phyloP scores from a whole-genome alignment of 1,139 yeast species.

The Diutina siamensis region DNA sequence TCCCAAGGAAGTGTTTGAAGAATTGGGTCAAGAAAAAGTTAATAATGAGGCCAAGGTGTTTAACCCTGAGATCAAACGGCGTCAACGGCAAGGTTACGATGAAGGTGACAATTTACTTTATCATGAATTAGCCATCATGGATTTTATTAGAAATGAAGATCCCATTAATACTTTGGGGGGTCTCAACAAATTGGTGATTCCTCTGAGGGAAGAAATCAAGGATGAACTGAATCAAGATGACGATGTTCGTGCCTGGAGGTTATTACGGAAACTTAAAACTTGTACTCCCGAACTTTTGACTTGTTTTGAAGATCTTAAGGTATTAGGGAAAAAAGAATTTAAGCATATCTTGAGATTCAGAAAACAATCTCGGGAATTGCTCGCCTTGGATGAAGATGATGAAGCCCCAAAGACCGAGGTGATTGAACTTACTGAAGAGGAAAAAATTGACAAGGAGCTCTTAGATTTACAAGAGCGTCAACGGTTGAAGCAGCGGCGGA shows the following conservation, averaged over 20 bases:
- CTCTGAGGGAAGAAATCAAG: conserved; percentile 4
- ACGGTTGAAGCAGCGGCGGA: conserved; percentile 59
- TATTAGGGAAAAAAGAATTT: conserved; percentile 88
- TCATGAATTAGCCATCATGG: conserved; percentile 65
- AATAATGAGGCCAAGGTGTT: conserved; percentile 87
- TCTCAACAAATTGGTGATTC: conserved; percentile 38
- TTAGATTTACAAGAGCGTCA: conserved; percentile 63
- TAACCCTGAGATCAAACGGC: conserved; percentile 82
- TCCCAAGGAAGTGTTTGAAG: conserved; percentile 90
- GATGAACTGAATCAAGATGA: conserved; percentile 45
- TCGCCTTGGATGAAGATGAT: conserved; percentile 49
- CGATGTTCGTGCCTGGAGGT: conserved; percentile 42
- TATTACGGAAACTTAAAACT: conserved; percentile 56
- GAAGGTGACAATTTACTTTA: conserved; percentile 81
- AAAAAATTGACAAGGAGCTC: conserved; percentile 76
- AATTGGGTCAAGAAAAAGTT: conserved; percentile 61
- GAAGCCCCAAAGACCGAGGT: conserved; percentile 43
- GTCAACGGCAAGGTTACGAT: conserved; percentile 95
- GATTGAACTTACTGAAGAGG: conserved; percentile 75
- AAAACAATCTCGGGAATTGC: conserved; percentile 66
- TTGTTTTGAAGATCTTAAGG: conserved; percentile 84
- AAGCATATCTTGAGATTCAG: conserved; percentile 79
- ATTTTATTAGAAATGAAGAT: conserved; percentile 69
- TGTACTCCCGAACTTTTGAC: conserved; percentile 71
- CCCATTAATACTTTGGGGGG: conserved; percentile 78